Evolutionary conservation across 176 grass and related monocot species (phyloP).

Genomic region (Tillandsia leiboldiana): DNA sequence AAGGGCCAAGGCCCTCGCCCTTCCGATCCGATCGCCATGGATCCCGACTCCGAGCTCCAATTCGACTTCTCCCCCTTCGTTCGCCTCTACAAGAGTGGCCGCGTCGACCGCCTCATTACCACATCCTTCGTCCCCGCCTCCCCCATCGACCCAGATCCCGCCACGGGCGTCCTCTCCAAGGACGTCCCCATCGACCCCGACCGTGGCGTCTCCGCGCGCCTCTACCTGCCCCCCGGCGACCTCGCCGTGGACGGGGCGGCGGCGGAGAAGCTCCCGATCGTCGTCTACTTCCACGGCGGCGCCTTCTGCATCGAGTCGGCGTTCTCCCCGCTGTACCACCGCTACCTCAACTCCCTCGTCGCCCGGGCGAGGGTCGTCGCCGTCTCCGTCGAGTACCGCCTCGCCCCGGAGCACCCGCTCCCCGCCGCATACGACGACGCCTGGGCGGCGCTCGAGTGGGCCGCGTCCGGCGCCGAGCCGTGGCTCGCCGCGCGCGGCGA

Average conservation of each 20-base stretch:
- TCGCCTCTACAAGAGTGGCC: slow-evolving; percentile 47
- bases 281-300: slow-evolving; percentile 65
- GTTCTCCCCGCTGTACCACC: slow-evolving; percentile 31
- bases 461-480: slow-evolving; percentile 12
- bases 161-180: slow-evolving; percentile 20
- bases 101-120: slow-evolving; percentile 38
- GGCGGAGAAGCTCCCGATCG: slow-evolving; percentile 31
- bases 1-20: neutral
- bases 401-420: slow-evolving; percentile 50
- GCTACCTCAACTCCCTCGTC: slow-evolving; percentile 36
- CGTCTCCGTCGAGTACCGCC: slow-evolving; percentile 55
- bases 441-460: slow-evolving; percentile 36
- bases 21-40: neutral
- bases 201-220: slow-evolving; percentile 29
- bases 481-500: slow-evolving; percentile 48
- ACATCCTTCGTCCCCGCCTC: slow-evolving; percentile 21
- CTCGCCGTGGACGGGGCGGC: neutral
- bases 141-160: slow-evolving; percentile 32
- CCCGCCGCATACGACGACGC: slow-evolving; percentile 54
- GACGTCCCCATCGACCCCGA: slow-evolving; percentile 31
- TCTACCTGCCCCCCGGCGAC: slow-evolving; percentile 29
- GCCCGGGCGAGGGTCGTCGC: slow-evolving; percentile 23
- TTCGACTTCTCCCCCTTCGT: slow-evolving; percentile 46
- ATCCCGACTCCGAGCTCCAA: slow-evolving; percentile 25
- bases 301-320: slow-evolving; percentile 54